Evolutionary conservation across 116 monocot species (phyloP), one percentile per base, ranked within the genome.

Genomic region (Cymodocea nodosa): DNA sequence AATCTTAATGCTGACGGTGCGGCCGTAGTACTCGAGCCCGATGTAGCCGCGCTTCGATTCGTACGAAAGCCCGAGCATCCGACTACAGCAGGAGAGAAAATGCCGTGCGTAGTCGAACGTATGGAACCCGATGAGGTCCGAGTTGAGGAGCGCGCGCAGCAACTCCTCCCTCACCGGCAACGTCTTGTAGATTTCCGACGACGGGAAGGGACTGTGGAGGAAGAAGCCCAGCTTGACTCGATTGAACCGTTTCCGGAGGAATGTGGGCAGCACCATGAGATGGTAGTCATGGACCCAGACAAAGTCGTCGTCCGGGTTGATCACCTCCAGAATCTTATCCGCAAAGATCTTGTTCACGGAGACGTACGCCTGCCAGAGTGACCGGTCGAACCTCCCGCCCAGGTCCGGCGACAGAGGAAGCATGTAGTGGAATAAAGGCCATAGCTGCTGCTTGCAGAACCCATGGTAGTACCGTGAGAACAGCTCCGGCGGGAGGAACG

Each of bases 361-460:
- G 18, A 94, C 89, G 66, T 94, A 94, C 51, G 86, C 77, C 63
- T 89, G 89, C 86, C 89, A 94, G 17, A 94, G 74, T 18, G 78
- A 74, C 19, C 93, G 81, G 63, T 94, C 89, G 76, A 94, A 94
- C 24, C 89, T 75, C 50, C 89, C 84, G 60, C 88, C 86, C 59
- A 81, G 84, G 37, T 84, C 86, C 0, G 90, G 86, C 11, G 93
- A 93, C 51, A 93, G 68, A 0, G 93, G 93, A 15, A 93, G 89
- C 81, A 93, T 85, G 78, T 89, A 93, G 73, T 93, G 93, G 81
- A 93, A 89, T 4, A 93, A 76, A 4, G 93, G 86, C 93, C 93
- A 93, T 0, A 93, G 78, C 48, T 93, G 85, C 77, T 89, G 83
- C 77, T 93, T 93, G 77, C 93, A 93, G 80, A 93, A 93, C 30